Evolutionary conservation across 1,284 basidiomycete species (phyloP), one percentile per base, ranked within the genome.

Genomic region (Ustilago bromivora): DNA sequence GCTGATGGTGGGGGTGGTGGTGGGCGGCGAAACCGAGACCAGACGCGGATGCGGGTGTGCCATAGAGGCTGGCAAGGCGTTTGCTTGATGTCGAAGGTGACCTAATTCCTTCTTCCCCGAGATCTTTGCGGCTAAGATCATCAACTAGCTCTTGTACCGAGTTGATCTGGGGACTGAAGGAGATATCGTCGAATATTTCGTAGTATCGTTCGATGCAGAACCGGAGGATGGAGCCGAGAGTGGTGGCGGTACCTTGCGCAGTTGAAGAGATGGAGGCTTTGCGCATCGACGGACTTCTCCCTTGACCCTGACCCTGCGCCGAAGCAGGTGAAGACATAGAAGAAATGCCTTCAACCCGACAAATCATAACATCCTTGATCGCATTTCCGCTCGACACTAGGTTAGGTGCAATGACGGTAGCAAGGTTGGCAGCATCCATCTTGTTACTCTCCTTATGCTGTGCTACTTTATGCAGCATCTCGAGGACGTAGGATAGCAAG

Each of bases 401-500:
- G 78, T 94, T 95, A 13, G 94, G 93, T 65, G 89, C 90, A 32
- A 94, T 87, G 7, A 94, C 93, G 49, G 94, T 88, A 11, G 93
- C 89, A 47, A 94, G 90, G 81, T 94, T 95, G 77, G 91, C 89
- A 28, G 92, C 92, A 81, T 93, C 92, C 93, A 95, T 95, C 57
- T 89, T 89, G 83, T 94, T 94, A 4, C 86, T 87, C 1, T 88
- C 87, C 0, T 91, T 88, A 15, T 90, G 90, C 13, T 91, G 86
- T 0, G 92, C 91, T 7, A 94, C 91, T 67, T 93, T 91, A 76
- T 94, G 91, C 73, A 94, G 88, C 31, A 94, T 88, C 81, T 93
- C 91, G 52, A 94, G 87, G 66, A 93, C 87, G 74, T 90, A 89
- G 74, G 90, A 92, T 12, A 94, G 87, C 47, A 94, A 86, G 49